Conservation (phyloP, 805 yeast species). For the Pichia rugopelliculosa region DNA sequence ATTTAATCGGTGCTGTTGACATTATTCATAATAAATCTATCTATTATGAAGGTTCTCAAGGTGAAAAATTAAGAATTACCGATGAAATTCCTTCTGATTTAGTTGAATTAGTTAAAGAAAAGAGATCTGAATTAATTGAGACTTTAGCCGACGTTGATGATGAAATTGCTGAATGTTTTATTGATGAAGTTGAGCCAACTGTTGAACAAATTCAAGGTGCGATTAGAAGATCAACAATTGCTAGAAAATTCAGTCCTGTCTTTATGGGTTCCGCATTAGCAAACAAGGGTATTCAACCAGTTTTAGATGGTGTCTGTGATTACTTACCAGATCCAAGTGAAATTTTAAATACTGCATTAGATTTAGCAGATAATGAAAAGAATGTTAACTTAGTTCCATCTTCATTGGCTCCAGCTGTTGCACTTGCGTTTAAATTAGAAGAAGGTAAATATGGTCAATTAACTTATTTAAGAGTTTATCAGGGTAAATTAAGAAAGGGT, state of each 20-base stretch:
- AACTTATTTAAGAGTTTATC: slow-evolving; percentile 94
- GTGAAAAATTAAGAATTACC: slow-evolving; percentile 64
- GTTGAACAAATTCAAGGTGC: slow-evolving; percentile 78
- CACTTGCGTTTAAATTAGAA: slow-evolving; percentile 97
- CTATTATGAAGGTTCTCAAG: slow-evolving; percentile 85
- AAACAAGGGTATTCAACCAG: slow-evolving; percentile 92
- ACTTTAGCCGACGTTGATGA: slow-evolving; percentile 97
- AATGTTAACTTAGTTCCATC: slow-evolving; percentile 73
- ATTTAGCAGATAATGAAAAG: slow-evolving; percentile 53
- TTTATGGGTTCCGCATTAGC: slow-evolving; percentile 98
- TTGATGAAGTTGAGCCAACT: slow-evolving; percentile 87
- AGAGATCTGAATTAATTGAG: slow-evolving; percentile 78
- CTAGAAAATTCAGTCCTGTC: slow-evolving; percentile 97
- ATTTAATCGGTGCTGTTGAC: slow-evolving; percentile 83
- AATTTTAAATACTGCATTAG: slow-evolving; percentile 84
- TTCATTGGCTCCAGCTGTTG: slow-evolving; percentile 74
- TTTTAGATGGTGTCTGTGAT: slow-evolving; percentile 91
- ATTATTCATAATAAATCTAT: slow-evolving; percentile 81
- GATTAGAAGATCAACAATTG: slow-evolving; percentile 91
- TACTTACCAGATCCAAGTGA: slow-evolving; percentile 94
- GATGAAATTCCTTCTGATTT: slow-evolving; percentile 71
- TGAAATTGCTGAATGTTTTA: slow-evolving; percentile 85
- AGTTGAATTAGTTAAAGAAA: slow-evolving; percentile 79
- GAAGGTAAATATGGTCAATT: slow-evolving; percentile 98
- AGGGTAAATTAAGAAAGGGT: slow-evolving; percentile 91